Evolutionary conservation across 164 flowering plant species (phyloP).

Genomic region (Magnolia kwangsiensis): DNA sequence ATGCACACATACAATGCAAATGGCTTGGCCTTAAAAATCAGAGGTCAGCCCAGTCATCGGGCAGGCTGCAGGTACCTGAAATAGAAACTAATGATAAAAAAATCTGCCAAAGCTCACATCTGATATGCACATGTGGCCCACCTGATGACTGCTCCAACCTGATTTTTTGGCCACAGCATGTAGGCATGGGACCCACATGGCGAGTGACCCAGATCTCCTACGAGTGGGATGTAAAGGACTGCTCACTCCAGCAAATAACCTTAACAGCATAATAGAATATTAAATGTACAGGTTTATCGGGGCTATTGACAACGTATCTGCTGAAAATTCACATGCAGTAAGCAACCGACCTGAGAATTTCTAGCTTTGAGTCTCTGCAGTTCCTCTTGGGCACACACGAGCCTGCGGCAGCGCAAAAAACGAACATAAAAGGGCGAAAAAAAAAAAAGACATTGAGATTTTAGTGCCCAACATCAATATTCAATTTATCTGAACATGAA

Average conservation of each 20-base stretch:
- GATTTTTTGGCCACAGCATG: background rate
- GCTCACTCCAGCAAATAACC: background rate
- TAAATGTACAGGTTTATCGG: no score
- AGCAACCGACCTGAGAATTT: constrained; percentile 35
- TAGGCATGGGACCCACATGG: background rate
- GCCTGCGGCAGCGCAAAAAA: constrained; percentile 33
- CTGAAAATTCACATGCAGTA: background rate
- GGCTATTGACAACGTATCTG: background rate
- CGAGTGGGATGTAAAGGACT: background rate
- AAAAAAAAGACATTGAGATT: background rate
- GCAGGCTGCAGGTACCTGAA: background rate
- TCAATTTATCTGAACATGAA: background rate
- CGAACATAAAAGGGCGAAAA: background rate
- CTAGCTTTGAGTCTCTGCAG: constrained; percentile 57
- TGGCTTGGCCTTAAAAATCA: background rate
- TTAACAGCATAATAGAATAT: background rate
- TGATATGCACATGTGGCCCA: no score
- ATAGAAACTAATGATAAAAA: background rate
- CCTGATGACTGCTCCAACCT: no score
- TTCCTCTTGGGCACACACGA: constrained; percentile 61
- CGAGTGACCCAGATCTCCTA: background rate
- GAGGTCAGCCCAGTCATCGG: background rate
- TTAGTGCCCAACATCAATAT: background rate
- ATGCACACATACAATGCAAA: background rate
- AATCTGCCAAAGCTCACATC: background rate